Evolutionary conservation across 2,329 filamentous ascomycete species (phyloP).

Genomic region (Fusarium sp.): DNA sequence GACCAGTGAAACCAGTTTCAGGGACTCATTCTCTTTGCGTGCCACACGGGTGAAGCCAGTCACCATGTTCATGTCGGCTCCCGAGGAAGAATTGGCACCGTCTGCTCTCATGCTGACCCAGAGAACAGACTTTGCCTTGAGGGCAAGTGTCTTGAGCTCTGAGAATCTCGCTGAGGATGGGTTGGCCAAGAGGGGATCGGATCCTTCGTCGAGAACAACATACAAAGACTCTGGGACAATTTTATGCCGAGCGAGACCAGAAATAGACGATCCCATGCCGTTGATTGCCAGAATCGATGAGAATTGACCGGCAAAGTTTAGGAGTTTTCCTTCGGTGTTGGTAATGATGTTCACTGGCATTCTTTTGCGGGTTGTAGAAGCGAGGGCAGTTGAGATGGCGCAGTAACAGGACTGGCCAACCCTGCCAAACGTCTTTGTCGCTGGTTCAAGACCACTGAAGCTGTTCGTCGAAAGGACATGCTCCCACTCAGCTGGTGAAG

Average conservation of each 20-base stretch:
- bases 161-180: not conserved
- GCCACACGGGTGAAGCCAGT: not conserved
- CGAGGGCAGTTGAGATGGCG: not conserved
- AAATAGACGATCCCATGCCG: slow-evolving; percentile 4
- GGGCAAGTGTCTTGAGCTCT: not conserved
- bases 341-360: slow-evolving; percentile 5
- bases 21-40: rapidly evolving
- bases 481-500: slow-evolving; percentile 7
- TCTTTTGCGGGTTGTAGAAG: not conserved
- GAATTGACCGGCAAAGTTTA: slow-evolving; percentile 15
- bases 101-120: slow-evolving; percentile 10
- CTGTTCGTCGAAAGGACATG: not conserved
- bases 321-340: not conserved
- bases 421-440: slow-evolving; percentile 18
- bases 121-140: not conserved
- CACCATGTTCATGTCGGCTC: not conserved
- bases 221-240: slow-evolving; percentile 1
- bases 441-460: slow-evolving; percentile 23
- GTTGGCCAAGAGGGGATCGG: rapidly evolving
- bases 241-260: rapidly evolving
- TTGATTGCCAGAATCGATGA: not conserved
- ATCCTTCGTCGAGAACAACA: slow-evolving; percentile 12
- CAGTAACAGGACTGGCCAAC: slow-evolving; percentile 24
- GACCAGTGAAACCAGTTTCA: slow-evolving; percentile 7
- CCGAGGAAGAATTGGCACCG: rapidly evolving